Percentiles rank a stretch among this genome's conserved stretches.
These are phyloP conservation scores for Diplodia intermedia DNA, from an alignment of 2,329 filamentous ascomycete species.

Conservation along the genomic window DNA sequence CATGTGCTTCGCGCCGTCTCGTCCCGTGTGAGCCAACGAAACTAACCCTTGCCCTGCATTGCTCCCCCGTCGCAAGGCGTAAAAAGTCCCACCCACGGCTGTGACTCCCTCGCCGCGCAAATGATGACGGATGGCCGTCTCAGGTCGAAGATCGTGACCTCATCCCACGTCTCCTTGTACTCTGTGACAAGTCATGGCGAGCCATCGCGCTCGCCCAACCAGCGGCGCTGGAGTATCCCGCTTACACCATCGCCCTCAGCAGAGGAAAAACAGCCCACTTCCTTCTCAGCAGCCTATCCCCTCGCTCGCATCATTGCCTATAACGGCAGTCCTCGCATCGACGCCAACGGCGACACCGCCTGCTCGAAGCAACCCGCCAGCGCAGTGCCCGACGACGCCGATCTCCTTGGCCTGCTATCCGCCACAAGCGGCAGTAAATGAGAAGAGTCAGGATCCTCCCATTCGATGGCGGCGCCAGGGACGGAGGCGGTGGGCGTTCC, in stretches of 20 bases:
- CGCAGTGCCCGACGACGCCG: neutral
- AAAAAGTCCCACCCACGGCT: neutral
- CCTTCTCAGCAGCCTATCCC: neutral
- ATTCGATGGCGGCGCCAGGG: neutral
- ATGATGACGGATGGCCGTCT: neutral
- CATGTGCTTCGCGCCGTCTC: constrained; percentile 22
- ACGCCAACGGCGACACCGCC: constrained; percentile 15
- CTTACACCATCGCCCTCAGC: neutral
- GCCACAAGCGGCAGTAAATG: constrained; percentile 4
- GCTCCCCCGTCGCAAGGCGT: neutral
- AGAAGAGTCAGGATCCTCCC: neutral
- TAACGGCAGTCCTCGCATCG: constrained; percentile 16
- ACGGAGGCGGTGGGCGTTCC: too few relatives aligned
- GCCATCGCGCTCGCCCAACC: neutral
- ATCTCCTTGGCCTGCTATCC: constrained; percentile 2
- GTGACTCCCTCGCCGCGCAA: neutral
- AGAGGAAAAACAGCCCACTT: neutral
- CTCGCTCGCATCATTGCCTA: constrained; percentile 4
- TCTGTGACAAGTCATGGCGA: constrained; percentile 7
- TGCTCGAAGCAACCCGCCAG: neutral
- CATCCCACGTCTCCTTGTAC: neutral
- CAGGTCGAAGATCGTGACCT: constrained; percentile 12
- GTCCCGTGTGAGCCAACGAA: constrained; percentile 9
- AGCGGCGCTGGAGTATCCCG: constrained; percentile 6
- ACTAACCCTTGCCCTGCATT: constrained; percentile 1